These are phyloP conservation scores for Mallotus repandus DNA, from an alignment of 441 rosid species.

Conservation along the genomic window DNA sequence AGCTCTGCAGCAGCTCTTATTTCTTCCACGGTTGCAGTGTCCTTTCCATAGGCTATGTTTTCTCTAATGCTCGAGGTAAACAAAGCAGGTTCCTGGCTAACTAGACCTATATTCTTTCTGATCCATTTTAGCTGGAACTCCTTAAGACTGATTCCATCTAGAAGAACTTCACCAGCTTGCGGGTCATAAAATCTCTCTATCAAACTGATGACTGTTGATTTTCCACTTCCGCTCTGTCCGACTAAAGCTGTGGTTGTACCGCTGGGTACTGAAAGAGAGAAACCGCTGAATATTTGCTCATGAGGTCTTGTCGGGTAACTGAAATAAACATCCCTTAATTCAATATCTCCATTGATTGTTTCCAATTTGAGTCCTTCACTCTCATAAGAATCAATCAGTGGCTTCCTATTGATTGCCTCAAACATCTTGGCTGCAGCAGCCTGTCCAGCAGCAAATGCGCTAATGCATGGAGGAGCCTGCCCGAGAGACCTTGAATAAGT, in stretches of 20 bases:
- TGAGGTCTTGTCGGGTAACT: slow-evolving; percentile 57
- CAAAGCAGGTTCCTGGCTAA: slow-evolving; percentile 71
- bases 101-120: slow-evolving; percentile 63
- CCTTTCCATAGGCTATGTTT: slow-evolving; percentile 66
- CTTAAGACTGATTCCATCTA: slow-evolving; percentile 59
- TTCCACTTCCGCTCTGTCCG: slow-evolving; percentile 78
- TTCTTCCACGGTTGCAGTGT: slow-evolving; percentile 56
- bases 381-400: slow-evolving; percentile 59
- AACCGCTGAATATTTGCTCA: slow-evolving; percentile 55
- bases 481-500: slow-evolving; percentile 53
- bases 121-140: slow-evolving; percentile 69
- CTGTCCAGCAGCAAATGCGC: slow-evolving; percentile 65
- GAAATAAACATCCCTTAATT: slow-evolving; percentile 53
- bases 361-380: slow-evolving; percentile 37
- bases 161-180: slow-evolving; percentile 60
- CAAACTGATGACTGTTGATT: slow-evolving; percentile 62
- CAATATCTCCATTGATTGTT: slow-evolving; percentile 49
- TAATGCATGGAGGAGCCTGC: slow-evolving; percentile 65
- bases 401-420: slow-evolving; percentile 60
- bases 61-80: slow-evolving; percentile 58
- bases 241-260: slow-evolving; percentile 66
- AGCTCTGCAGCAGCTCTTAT: slow-evolving; percentile 54
- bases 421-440: slow-evolving; percentile 78
- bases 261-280: slow-evolving; percentile 46
- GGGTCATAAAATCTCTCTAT: slow-evolving; percentile 73